These are phyloP conservation scores for Ambrosiella xylebori DNA, from an alignment of 2,329 filamentous ascomycete species.

Conservation along the genomic window DNA sequence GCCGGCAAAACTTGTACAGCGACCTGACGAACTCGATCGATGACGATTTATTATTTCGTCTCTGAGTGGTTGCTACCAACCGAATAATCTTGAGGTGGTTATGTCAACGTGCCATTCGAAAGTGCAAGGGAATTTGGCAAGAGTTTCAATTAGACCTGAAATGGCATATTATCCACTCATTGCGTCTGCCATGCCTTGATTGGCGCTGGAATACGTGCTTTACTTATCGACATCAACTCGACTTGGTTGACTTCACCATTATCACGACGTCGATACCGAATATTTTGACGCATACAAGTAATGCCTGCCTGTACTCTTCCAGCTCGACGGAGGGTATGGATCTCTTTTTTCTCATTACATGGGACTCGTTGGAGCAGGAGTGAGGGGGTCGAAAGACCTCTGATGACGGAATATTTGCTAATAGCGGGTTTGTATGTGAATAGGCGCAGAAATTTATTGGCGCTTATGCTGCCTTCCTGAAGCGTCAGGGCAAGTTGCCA, in stretches of 20 bases:
- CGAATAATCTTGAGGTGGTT: neutral
- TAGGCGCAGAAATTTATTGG: conserved; percentile 81
- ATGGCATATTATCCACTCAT: neutral
- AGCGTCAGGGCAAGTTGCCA: conserved; percentile 84
- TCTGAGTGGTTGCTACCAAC: neutral
- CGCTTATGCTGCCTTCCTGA: conserved; percentile 75
- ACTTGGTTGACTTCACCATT: neutral
- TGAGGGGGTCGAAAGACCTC: conserved; percentile 58
- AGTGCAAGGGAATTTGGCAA: neutral
- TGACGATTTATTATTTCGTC: too few relatives aligned
- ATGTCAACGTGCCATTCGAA: neutral
- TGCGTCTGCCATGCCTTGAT: neutral
- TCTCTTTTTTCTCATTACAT: conserved; percentile 15
- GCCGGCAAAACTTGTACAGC: neutral
- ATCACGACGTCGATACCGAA: neutral
- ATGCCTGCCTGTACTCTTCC: conserved; percentile 3
- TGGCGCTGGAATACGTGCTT: neutral
- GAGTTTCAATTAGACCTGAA: neutral
- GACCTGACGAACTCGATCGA: neutral
- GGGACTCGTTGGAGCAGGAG: conserved; percentile 39
- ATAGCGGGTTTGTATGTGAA: conserved; percentile 30
- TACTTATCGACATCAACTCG: neutral
- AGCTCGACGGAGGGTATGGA: neutral
- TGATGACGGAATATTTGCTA: conserved; percentile 58
- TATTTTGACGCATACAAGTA: conserved; percentile 17